Evolutionary conservation across 768 basidiomycete species (phyloP).

Genomic region (Tubosaeta sp.): DNA sequence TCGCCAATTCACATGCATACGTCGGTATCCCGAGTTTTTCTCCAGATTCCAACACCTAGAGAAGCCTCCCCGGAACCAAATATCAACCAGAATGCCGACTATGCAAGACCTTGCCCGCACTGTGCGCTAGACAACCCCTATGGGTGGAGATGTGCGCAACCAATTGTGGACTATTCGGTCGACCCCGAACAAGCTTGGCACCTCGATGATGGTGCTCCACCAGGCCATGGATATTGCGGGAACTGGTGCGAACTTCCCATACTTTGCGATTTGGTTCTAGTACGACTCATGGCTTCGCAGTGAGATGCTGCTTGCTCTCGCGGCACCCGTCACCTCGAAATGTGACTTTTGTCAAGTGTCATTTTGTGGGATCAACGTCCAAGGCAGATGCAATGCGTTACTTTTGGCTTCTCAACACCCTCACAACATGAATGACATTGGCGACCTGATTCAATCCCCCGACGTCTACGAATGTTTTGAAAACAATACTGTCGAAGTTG

Average conservation of each 20-base stretch:
- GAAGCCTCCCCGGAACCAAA: slow-evolving; percentile 75
- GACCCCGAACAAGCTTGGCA: slow-evolving; percentile 75
- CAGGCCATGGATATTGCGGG: slow-evolving; percentile 77
- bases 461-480: slow-evolving; percentile 80
- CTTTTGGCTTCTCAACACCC: slow-evolving; percentile 59
- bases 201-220: slow-evolving; percentile 71
- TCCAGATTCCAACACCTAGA: slow-evolving; percentile 69
- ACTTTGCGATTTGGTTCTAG: background rate
- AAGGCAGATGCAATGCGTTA: slow-evolving; percentile 64
- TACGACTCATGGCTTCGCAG: slow-evolving; percentile 31
- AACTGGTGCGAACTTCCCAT: slow-evolving; percentile 56
- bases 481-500: slow-evolving; percentile 74
- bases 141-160: slow-evolving; percentile 80
- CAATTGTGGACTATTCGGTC: slow-evolving; percentile 64
- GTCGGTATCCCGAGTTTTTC: background rate
- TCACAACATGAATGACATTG: slow-evolving; percentile 59
- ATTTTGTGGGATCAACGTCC: slow-evolving; percentile 80
- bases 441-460: slow-evolving; percentile 73
- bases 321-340: slow-evolving; percentile 72
- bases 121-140: slow-evolving; percentile 65
- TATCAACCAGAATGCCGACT: slow-evolving; percentile 59
- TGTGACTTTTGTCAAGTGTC: slow-evolving; percentile 81
- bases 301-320: slow-evolving; percentile 69
- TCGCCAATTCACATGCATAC: background rate
- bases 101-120: slow-evolving; percentile 76